A percentile compares a stretch with the other conserved stretches of the same genome.
Evolutionary conservation across 495 filamentous ascomycete genomes (phyloP).

Genomic region (Daldinia childiae): DNA sequence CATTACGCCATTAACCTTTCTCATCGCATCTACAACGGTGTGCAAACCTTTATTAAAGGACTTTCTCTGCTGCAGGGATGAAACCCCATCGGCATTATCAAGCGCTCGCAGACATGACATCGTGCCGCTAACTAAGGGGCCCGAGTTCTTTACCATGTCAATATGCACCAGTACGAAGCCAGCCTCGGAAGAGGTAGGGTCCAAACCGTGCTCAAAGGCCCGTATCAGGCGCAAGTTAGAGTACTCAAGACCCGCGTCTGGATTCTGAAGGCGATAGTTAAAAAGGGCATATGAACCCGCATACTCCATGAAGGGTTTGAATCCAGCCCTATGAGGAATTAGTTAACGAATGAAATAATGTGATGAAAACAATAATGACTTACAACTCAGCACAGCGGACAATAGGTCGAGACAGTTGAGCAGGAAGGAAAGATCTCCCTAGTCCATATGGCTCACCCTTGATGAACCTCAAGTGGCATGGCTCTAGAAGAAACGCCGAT

Average conservation of each 20-base stretch:
- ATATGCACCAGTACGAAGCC: conserved; percentile 87
- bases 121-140: conserved; percentile 72
- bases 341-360: conserved; percentile 11
- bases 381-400: conserved; percentile 81
- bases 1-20: conserved; percentile 79
- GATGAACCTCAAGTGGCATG: conserved; percentile 81
- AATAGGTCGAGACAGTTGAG: conserved; percentile 75
- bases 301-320: conserved; percentile 95
- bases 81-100: conserved; percentile 42
- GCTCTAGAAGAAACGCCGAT: conserved; percentile 89
- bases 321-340: conserved; percentile 59
- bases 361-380: conserved; percentile 43
- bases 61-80: conserved; percentile 49
- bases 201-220: conserved; percentile 86
- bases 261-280: conserved; percentile 81
- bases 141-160: conserved; percentile 84
- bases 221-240: conserved; percentile 85
- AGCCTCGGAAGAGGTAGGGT: conserved; percentile 87
- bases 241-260: conserved; percentile 71
- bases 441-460: conserved; percentile 77
- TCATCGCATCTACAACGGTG: conserved; percentile 69
- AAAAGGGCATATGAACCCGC: conserved; percentile 90
- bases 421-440: conserved; percentile 74
- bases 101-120: conserved; percentile 71
- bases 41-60: conserved; percentile 71